Evolutionary conservation across 2,329 filamentous ascomycete genomes (phyloP), one percentile per base, ranked within the genome.

Genomic region (Albophoma yamanashiensis): DNA sequence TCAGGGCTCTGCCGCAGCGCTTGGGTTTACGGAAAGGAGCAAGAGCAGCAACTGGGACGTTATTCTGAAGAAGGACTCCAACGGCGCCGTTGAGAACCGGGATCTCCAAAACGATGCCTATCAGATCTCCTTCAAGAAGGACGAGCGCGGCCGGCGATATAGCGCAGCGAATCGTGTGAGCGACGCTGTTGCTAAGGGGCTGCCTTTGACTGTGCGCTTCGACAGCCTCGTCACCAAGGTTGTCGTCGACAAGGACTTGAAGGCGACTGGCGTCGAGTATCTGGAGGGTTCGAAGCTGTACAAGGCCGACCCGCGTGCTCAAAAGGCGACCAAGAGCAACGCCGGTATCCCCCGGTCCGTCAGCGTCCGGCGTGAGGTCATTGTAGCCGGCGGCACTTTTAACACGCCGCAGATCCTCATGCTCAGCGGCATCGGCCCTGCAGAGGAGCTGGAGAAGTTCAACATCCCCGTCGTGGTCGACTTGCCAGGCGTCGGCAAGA

Each of bases 401-500:
- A 79, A 81, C 66, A 76, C 76, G 4, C 80, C 80, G 0, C 78
- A 81, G 62, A 72, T 83, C 5, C 75, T 83, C 3, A 78, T 80
- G 68, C 72, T 82, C 0, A 80, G 77, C 55, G 80, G 81, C 11
- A 72, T 83, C 34, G 79, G 79, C 0, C 74, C 77, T 1, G 69
- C 68, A 1, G 67, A 69, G 0, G 74, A 78, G 25, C 72, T 84
- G 2, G 58, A 73, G 5, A 66, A 70, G n/a, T 73, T 78, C 58
- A 67, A 75, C 20, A 83, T 83, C 42, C 67, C 73, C 0, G 64
- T 80, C 1, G 61, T 83, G 1, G 72, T 73, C 4, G 73, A 79
- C 47, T 73, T 79, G 1, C 81, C 82, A 0, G 83, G 82, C 40
- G 82, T 87, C 4, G 84, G 84, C 38, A 77, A 74, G 42, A 85